Base-by-base conservation (phyloP, 164 flowering plant species). In the Cinnamomum micranthum region DNA sequence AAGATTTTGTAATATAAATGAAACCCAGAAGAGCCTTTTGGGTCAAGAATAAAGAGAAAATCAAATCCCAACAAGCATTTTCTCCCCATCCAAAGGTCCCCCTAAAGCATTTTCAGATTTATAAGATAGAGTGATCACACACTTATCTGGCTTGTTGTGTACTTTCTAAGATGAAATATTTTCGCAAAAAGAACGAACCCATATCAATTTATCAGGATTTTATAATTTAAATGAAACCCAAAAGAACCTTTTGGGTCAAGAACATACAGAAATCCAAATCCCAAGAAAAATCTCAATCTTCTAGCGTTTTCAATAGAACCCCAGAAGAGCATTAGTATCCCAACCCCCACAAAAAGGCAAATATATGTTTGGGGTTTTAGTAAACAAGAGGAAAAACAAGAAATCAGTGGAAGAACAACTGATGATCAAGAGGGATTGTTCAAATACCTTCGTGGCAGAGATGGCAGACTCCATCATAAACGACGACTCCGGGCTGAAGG, bases 401-500 rank as follows among this genome's bases (percentile, higher is more conserved):
- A 24, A 64, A 41, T 41, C 47, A 17, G 60, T 55, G 60, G 6
- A 55, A 55, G 19, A 55, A 55, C 60, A 15, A 15, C n/a, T 20
- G 20, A 2, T 15, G 4, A 55, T 55, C 14, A 22, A 75, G 31
- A 74, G 70, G 24, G 6, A 41, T 41, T 41, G 47, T 41, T 41
- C 10, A 55, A 55, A 2, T 77, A 94, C 97, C 96, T 9, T 77
- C 27, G 81, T 92, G 96, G 76, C 98, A 94, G 80, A 94, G 96
- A 80, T 87, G 97, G 84, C 98, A 94, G 72, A 91, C 93, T 63
- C 98, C 98, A 76, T 94, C 98, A 71, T 87, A 94, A 72, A 94
- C 65, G 10, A 94, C 88, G 72, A 92, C 96, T 1, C 97, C 80
- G 1, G 93, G 97, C 86, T 87, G 96, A 70, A 94, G 94, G 14